Evolutionary conservation across 495 filamentous ascomycete genomes (phyloP).

Genomic region (Bacidia rubella): DNA sequence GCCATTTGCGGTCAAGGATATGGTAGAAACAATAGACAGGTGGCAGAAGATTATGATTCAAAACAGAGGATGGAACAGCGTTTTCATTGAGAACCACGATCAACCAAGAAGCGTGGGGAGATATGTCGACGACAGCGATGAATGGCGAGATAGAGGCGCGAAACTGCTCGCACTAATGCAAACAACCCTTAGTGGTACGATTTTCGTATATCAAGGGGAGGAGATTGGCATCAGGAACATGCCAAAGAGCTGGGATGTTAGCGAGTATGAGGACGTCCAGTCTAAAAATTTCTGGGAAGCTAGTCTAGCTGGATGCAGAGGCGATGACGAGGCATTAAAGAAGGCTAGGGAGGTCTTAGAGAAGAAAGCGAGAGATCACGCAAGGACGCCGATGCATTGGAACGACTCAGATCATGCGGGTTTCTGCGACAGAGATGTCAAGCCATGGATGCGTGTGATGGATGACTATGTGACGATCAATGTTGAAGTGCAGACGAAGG

Average conservation of each 20-base stretch:
- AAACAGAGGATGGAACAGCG: conserved; percentile 46
- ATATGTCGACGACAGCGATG: conserved; percentile 33
- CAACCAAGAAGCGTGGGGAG: conserved; percentile 36
- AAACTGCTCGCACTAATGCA: conserved; percentile 41
- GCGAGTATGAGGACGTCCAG: conserved; percentile 42
- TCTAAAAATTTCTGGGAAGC: conserved; percentile 37
- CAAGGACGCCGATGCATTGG: conserved; percentile 52
- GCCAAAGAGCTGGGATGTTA: conserved; percentile 30
- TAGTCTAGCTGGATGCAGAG: conserved; percentile 13
- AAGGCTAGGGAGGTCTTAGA: conserved; percentile 28
- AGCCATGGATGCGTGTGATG: conserved; percentile 48
- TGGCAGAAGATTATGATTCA: conserved; percentile 45
- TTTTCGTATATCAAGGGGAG: conserved; percentile 44
- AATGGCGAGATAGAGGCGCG: conserved; percentile 30
- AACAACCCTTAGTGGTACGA: conserved; percentile 35
- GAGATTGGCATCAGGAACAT: conserved; percentile 45
- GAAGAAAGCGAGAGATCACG: conserved; percentile 45
- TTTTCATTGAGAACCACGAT: conserved; percentile 42
- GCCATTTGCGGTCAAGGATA: conserved; percentile 28
- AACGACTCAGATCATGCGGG: conserved; percentile 37
- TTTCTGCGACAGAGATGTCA: conserved; percentile 28
- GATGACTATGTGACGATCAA: conserved; percentile 40
- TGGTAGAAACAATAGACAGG: conserved; percentile 34
- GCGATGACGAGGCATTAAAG: conserved; percentile 26
- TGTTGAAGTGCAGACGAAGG: conserved; percentile 29